Evolutionary conservation across 1,284 basidiomycete species (phyloP), one percentile per base, ranked within the genome.

Genomic region (Cerioporus squamosus): DNA sequence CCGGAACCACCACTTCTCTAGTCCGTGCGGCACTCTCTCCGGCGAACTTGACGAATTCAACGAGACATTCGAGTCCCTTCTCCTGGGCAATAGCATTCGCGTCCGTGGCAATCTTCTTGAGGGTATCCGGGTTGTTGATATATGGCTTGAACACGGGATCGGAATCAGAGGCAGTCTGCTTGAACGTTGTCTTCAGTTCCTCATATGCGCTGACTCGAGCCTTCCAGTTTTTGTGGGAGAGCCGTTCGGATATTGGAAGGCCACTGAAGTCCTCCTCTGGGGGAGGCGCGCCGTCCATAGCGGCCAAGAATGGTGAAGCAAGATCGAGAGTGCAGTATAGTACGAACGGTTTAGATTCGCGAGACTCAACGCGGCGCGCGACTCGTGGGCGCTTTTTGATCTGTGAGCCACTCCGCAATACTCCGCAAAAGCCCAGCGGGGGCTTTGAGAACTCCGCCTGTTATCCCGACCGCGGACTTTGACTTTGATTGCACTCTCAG

Each of bases 151-250:
- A 99, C 47, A 93, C 91, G 51, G 95, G 94, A 81, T 98, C 97
- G 63, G 87, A 86, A 72, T 98, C 97, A 50, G 94, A 95, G 63
- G 90, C 90, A 40, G 95, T 94, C 55, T 87, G 90, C 70, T 88
- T 88, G 74, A 97, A 96, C 59, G 84, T 86, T 75, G 92, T 90
- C 77, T 91, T 86, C 63, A 98, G 87, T 45, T 93, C 80, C 74
- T 94, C 93, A 75, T 99, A 99, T 55, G 88, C 97, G 70, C 88
- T 94, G 67, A 97, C 86, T 66, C 97, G 88, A 49, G 97, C 97
- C 77, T 99, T 99, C 97, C 97, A 99, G 71, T 97, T 95, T 84
- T 98, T 98, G 81, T 97, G 94, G 12, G 84, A 78, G 61, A 98
- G 87, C 47, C 97, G 79, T 64, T 97, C 95, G 39, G 86, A 78